Conservation (phyloP, 1,284 basidiomycete genomes). For the Tylopilus sp. region DNA sequence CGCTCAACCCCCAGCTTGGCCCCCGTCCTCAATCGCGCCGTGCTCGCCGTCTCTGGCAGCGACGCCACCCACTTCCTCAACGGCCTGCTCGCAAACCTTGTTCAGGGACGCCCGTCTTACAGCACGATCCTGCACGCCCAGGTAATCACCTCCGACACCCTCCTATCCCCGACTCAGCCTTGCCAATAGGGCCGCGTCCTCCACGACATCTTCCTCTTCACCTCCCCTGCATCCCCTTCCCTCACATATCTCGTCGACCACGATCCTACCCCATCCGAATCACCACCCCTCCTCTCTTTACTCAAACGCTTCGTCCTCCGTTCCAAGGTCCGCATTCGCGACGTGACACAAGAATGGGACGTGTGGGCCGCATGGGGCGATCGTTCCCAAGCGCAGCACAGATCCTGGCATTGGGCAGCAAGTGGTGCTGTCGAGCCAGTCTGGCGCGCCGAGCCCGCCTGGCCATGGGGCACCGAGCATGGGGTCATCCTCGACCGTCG, state of each 20-base stretch:
- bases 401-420: constrained; percentile 53
- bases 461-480: constrained; percentile 61
- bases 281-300: constrained; percentile 56
- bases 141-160: constrained; percentile 42
- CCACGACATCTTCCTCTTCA: constrained; percentile 85
- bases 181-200: constrained; percentile 77
- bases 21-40: constrained; percentile 56
- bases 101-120: constrained; percentile 61
- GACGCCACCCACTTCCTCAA: constrained; percentile 87
- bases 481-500: constrained; percentile 63
- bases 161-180: constrained; percentile 1
- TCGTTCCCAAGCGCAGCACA: constrained; percentile 36
- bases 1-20: constrained; percentile 56
- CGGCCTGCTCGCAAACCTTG: constrained; percentile 72
- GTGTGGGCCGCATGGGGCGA: constrained; percentile 81
- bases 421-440: constrained; percentile 69
- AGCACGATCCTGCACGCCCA: constrained; percentile 86
- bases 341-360: constrained; percentile 72
- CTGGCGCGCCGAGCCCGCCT: constrained; percentile 42
- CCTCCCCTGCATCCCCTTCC: constrained; percentile 45
- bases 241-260: constrained; percentile 74
- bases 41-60: constrained; percentile 77
- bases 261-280: constrained; percentile 55
- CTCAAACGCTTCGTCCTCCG: constrained; percentile 87
- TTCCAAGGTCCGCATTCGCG: constrained; percentile 81